Evolutionary conservation across 2,329 filamentous ascomycete species (phyloP), one percentile per base, ranked within the genome.

Genomic region (Phaeosphaeriaceae sp.): DNA sequence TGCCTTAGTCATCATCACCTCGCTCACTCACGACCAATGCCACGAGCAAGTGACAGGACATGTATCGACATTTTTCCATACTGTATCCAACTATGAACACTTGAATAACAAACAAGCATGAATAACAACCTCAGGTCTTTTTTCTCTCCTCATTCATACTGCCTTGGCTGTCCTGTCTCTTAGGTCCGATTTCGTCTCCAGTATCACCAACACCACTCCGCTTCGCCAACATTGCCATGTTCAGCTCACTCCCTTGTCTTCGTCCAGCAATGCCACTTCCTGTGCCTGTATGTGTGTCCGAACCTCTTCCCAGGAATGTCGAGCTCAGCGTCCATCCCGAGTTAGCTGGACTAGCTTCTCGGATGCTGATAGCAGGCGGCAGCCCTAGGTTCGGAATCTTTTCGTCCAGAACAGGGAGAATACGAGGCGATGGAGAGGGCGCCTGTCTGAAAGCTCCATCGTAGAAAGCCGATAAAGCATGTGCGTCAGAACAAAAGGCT

Each of bases 301-400:
- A 42, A 11, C 65, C 58, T 51, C 62, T 52, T 2, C 60, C 65
- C 21, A 59, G 57, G 19, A 65, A 56, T 9, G 60, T 63, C 10
- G 69, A 68, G 27, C 67, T 66, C 10, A 70, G 33, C 1, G 56
- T 62, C 73, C 74, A 74, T 2, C 68, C 70, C n/a, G 58, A 49
- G n/a, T 45, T 60, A 9, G 65, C 71, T 0, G 74, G 74, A 56
- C 73, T 76, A 3, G 73, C 75, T 24, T 75, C 72, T 9, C 70
- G 59, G 48, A 76, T 72, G 41, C 63, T 75, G 20, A 77, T 76
- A n/a, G 74, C 72, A 11, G 79, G 79, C 17, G 80, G 80, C 31
- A 82, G 59, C 13, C 76, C 74, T 57, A 82, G 67, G 6, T 69
- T 78, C 9, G 80, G 80, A 20, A 82, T 79, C 59, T 80, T 78